phyloP scores from a whole-genome alignment of 2,329 filamentous ascomycete genomes.

The Didymella lethalis region DNA sequence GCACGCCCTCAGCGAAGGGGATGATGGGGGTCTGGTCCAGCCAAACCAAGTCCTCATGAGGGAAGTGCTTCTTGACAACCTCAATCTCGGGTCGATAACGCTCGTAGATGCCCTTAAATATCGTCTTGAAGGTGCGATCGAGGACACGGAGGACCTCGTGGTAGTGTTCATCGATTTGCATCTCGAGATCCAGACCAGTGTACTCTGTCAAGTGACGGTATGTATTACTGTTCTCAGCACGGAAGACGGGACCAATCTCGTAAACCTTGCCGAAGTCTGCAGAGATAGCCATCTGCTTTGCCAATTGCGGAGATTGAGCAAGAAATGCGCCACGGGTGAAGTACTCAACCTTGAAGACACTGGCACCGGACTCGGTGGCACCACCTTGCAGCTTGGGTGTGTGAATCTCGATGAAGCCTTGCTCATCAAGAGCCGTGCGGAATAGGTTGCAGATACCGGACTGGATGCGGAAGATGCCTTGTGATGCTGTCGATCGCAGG shows the following conservation, averaged over 20 bases:
- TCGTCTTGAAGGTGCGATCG: slow-evolving; percentile 81
- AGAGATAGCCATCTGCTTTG: slow-evolving; percentile 92
- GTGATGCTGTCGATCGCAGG: slow-evolving; percentile 83
- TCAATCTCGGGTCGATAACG: slow-evolving; percentile 77
- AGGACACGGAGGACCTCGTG: slow-evolving; percentile 83
- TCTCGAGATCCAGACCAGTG: slow-evolving; percentile 90
- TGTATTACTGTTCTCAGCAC: slow-evolving; percentile 94
- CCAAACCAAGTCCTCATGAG: slow-evolving; percentile 86
- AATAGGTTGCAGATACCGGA: slow-evolving; percentile 82
- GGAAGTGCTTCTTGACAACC: slow-evolving; percentile 81
- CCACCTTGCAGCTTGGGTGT: slow-evolving; percentile 90
- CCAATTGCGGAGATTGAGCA: slow-evolving; percentile 88
- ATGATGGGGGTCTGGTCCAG: slow-evolving; percentile 84
- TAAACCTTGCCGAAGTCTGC: slow-evolving; percentile 90
- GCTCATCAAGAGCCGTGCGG: slow-evolving; percentile 74
- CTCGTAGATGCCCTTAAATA: slow-evolving; percentile 75
- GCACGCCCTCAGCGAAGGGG: slow-evolving; percentile 78
- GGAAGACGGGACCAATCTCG: slow-evolving; percentile 88
- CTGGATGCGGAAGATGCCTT: slow-evolving; percentile 87
- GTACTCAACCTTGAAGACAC: slow-evolving; percentile 91
- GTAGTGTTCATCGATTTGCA: slow-evolving; percentile 89
- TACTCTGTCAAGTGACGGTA: slow-evolving; percentile 95
- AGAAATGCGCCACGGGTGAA: slow-evolving; percentile 87
- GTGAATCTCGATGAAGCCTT: slow-evolving; percentile 90
- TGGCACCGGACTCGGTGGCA: slow-evolving; percentile 88